Base-by-base conservation (phyloP, 306 rosid genomes). In the Begonia peltatifolia region DNA sequence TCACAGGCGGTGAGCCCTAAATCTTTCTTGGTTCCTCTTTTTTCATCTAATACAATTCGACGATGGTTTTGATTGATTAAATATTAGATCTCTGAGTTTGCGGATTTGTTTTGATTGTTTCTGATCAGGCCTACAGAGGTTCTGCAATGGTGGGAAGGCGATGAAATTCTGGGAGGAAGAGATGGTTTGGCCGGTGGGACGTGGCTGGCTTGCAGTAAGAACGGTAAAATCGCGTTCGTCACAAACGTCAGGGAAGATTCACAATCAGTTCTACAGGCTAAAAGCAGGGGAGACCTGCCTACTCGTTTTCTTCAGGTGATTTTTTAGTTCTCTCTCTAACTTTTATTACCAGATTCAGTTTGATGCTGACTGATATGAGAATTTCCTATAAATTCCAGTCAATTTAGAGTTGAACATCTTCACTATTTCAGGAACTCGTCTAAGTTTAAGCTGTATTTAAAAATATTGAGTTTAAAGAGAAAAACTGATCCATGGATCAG, bases 111-210 rank as follows among this genome's bases (percentile, higher is more conserved):
- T 4, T 50, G 42, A 12, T 17, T 47, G 59, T 57, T 17, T 10
- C 6, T 43, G 58, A 55, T 72, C 46, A 72, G 90, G 66, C 74
- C 82, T 8, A 80, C 95, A 0, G 58, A 69, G 38, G 56, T 81
- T 4, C 51, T 85, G 74, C 68, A 61, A 6, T 85, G 95, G 95
- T 85, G 95, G 97, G 60, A 36, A 10, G 86, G 73, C 3, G 71
- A 58, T 53, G 57, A 53, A 2, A 61, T 80, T 0, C 64, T 83
- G 73, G 95, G 87, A 4, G 97, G 94, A n/a, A 74, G 65, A 61
- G 92, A 89, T 47, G 70, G 4, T 6, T 11, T 68, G 5, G 84
- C 76, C 14, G 87, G 87, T 5, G 97, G 95, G 47, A 90, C 97
- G 0, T 85, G 97, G 95, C 46, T 83, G 68, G 84, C 77, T 63